Evolutionary conservation across 805 yeast species (phyloP).

Genomic region (Metschnikowia arizonensis): DNA sequence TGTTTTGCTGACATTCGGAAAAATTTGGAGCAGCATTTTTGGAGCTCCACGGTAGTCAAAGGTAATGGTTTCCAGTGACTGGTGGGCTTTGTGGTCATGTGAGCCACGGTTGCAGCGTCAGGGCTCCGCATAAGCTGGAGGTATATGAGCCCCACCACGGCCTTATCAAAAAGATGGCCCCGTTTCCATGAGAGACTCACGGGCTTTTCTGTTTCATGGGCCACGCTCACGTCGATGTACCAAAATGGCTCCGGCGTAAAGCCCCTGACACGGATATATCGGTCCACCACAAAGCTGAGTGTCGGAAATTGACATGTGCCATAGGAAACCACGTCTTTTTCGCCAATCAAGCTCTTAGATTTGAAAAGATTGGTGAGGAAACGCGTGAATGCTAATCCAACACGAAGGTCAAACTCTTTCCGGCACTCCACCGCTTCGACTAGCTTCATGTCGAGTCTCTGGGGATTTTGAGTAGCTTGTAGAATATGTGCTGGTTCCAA

Average conservation of each 20-base stretch:
- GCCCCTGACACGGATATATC: slow-evolving; percentile 68
- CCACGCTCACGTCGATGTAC: slow-evolving; percentile 55
- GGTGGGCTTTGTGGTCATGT: slow-evolving; percentile 58
- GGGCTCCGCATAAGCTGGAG: slow-evolving; percentile 55
- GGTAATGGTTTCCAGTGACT: slow-evolving; percentile 83
- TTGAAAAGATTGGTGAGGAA: slow-evolving; percentile 57
- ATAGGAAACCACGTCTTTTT: slow-evolving; percentile 56
- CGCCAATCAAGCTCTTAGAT: slow-evolving; percentile 29
- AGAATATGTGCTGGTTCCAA: slow-evolving; percentile 70
- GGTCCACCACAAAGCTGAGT: slow-evolving; percentile 90
- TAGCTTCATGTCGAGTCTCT: slow-evolving; percentile 56
- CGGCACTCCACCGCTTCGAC: slow-evolving; percentile 85
- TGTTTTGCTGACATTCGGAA: slow-evolving; percentile 77
- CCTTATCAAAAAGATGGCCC: slow-evolving; percentile 66
- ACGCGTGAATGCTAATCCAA: slow-evolving; percentile 88
- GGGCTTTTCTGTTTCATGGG: slow-evolving; percentile 34
- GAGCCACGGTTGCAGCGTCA: slow-evolving; percentile 48
- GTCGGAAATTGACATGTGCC: slow-evolving; percentile 98
- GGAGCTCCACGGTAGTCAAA: slow-evolving; percentile 88
- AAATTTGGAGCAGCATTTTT: slow-evolving; percentile 73
- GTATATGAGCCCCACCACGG: slow-evolving; percentile 58
- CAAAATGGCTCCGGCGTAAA: slow-evolving; percentile 81
- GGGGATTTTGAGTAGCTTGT: slow-evolving; percentile 70
- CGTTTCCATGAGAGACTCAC: slow-evolving; percentile 67
- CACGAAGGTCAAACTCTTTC: slow-evolving; percentile 80